A percentile compares a stretch with the other conserved stretches of the same genome.
Conservation (phyloP, 2,329 filamentous ascomycete species). For the Paecilomyces sp. region DNA sequence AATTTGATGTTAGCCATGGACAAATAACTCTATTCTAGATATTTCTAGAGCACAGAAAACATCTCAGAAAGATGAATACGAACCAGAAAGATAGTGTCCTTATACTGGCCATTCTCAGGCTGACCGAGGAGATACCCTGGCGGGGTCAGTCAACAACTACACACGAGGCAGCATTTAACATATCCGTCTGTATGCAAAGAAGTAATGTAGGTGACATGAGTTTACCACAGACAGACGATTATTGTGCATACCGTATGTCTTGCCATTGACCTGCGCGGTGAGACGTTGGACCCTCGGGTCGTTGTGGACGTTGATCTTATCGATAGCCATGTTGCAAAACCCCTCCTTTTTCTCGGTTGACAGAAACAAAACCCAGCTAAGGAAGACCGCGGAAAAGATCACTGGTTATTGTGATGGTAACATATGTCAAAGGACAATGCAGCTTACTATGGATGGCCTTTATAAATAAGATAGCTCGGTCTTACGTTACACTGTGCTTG, state of each 20-base stretch:
- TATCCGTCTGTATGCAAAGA: background rate
- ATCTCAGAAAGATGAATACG: background rate
- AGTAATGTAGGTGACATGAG: background rate
- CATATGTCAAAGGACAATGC: background rate
- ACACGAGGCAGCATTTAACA: background rate
- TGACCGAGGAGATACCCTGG: slow-evolving; percentile 48
- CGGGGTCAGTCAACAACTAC: background rate
- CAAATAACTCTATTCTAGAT: background rate
- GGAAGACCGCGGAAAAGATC: background rate
- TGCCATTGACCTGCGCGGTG: slow-evolving; percentile 58
- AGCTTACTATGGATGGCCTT: background rate
- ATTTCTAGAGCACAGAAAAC: no score
- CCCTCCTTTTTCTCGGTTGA: background rate
- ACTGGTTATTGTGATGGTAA: background rate
- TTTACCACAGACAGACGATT: background rate
- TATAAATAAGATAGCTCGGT: background rate
- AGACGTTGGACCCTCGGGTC: slow-evolving; percentile 62
- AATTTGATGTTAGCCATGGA: background rate
- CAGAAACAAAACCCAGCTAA: background rate
- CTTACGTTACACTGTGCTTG: background rate
- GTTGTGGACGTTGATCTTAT: slow-evolving; percentile 56
- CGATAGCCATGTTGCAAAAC: slow-evolving; percentile 39
- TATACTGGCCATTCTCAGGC: slow-evolving; percentile 36
- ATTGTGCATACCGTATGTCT: slow-evolving; percentile 53
- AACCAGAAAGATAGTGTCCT: slow-evolving; percentile 50